Evolutionary conservation across 352 stramenopile species (phyloP).

Genomic region (Globisporangium takayamanum): DNA sequence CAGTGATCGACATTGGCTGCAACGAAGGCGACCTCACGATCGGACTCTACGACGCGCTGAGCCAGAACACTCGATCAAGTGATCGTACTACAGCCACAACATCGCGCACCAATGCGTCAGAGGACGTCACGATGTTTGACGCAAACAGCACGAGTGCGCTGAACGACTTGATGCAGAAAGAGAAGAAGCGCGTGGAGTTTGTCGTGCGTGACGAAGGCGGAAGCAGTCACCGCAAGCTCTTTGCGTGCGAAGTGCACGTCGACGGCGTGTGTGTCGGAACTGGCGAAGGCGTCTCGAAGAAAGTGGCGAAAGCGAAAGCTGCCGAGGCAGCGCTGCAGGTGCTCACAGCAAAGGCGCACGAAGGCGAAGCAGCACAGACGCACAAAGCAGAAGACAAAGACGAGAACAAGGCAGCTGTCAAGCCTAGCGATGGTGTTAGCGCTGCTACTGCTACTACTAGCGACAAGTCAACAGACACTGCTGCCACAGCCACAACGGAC

Average conservation of each 20-base stretch:
- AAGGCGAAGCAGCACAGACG: neutral
- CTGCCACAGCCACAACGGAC: neutral
- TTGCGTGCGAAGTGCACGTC: slow-evolving; percentile 51
- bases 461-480: neutral
- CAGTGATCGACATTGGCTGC: slow-evolving; percentile 72
- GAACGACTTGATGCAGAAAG: slow-evolving; percentile 63
- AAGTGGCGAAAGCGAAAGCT: slow-evolving; percentile 75
- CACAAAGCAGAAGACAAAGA: neutral
- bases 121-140: slow-evolving; percentile 46
- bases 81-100: neutral
- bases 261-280: slow-evolving; percentile 37
- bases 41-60: slow-evolving; percentile 57
- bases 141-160: slow-evolving; percentile 48
- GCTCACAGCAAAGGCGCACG: slow-evolving; percentile 4
- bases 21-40: slow-evolving; percentile 82
- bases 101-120: slow-evolving; percentile 2
- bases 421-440: neutral
- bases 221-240: slow-evolving; percentile 51
- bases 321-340: slow-evolving; percentile 34
- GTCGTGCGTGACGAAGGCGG: slow-evolving; percentile 46
- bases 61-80: slow-evolving; percentile 17
- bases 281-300: slow-evolving; percentile 71
- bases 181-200: slow-evolving; percentile 57
- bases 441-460: neutral
- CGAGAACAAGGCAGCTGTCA: neutral